Evolutionary conservation across 108 stramenopile genomes (phyloP), one percentile per base, ranked within the genome.

Genomic region (Fragilariopsis cylindrus): DNA sequence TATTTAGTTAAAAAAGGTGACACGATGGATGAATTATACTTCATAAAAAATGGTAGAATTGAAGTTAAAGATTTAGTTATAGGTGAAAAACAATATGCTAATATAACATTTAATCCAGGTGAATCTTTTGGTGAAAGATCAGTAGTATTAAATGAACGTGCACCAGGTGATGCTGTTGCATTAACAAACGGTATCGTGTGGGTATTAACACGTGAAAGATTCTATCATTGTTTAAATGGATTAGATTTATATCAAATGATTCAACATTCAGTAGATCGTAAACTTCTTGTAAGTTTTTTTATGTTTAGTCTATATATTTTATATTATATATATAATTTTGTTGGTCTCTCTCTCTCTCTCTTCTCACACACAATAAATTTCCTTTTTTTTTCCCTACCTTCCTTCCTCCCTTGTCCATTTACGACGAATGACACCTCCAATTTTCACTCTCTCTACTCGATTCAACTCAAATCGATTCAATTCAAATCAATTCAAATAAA

Each of bases 1-100:
- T 54, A 62, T 9, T 71, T 95, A 49, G 74, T 88, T 5, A 68
- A 70, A 19, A 91, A 89, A 64, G 94, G 94, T 7, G 75, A 81
- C 45, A 53, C 18, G 19, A 88, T 76, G 12, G 69, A 93, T 70
- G 67, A 65, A 78, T 94, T 97, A 72, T 90, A 80, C 83, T 85
- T 96, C 69, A 79, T 96, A 43, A 81, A 92, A 65, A 68, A 82
- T 54, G 97, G 97, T 7, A 65, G 54, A 39, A 67, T 84, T 0
- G 69, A 78, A 41, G 82, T 78, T 0, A 80, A 76, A 1, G 86
- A 88, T 71, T 75, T 88, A 60, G 15, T 55, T 18, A 69, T 74
- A 1, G 87, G 87, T 39, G 84, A 79, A 30, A 76, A 79, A 13
- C 65, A 57, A 4, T 89, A 79, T 71, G 82, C 78, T 80, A 50